Conservation (phyloP, 768 basidiomycete species). For the Leccinum rimulosum region DNA sequence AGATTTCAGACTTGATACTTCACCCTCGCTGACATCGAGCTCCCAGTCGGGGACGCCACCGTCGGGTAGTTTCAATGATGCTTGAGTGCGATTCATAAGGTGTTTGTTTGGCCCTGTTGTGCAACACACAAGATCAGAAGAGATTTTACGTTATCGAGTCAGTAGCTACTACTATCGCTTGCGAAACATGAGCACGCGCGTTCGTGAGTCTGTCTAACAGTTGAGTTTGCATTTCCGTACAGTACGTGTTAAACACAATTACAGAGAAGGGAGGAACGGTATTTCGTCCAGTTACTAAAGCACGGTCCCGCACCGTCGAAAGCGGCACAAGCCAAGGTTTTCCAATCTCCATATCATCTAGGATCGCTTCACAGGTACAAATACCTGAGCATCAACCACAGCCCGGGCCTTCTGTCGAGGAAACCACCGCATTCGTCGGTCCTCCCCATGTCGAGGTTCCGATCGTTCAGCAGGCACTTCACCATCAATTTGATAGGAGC, state of each 20-base stretch:
- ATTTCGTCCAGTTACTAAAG: constrained; percentile 65
- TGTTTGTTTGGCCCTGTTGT: constrained; percentile 30
- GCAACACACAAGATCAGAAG: background rate
- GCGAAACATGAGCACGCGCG: constrained; percentile 42
- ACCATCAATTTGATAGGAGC: constrained; percentile 19
- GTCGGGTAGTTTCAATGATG: constrained; percentile 45
- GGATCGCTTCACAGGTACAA: constrained; percentile 3
- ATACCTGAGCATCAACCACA: background rate
- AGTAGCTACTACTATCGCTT: background rate
- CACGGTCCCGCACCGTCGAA: constrained; percentile 43
- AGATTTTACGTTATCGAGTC: background rate
- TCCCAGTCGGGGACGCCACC: constrained; percentile 64
- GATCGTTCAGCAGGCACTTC: constrained; percentile 7
- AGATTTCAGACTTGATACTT: constrained; percentile 39
- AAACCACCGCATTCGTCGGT: background rate
- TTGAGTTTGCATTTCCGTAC: background rate
- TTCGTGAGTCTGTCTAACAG: constrained; percentile 51
- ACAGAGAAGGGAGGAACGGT: constrained; percentile 70
- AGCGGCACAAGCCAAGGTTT: constrained; percentile 13
- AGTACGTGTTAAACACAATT: background rate
- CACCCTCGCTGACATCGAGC: constrained; percentile 42
- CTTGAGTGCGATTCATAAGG: constrained; percentile 25
- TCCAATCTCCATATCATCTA: constrained; percentile 21
- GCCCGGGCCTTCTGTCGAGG: background rate
- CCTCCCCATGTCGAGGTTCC: constrained; percentile 20